Base-by-base conservation (phyloP, 2,329 filamentous ascomycete species). In the Chaetomiaceae sp. region DNA sequence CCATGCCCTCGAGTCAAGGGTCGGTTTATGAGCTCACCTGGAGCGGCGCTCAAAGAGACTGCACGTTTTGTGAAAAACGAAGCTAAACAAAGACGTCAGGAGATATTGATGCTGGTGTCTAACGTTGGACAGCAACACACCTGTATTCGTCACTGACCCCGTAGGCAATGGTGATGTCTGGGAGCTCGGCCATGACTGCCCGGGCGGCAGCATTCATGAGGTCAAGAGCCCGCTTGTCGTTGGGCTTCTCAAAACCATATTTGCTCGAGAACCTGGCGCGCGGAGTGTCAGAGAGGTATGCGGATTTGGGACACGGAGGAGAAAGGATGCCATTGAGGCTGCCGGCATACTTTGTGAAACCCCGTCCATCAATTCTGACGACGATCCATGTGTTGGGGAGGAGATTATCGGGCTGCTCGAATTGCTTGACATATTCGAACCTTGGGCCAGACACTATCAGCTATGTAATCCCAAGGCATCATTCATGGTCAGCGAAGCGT, bases 381-480 rank as follows among this genome's bases (percentile, higher is more conserved):
- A 97, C 89, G 50, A 97, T 86, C 90, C 91, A 99, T 21, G 92
- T 97, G 65, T 95, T 95, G 48, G 85, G 89, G 19, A 97, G 77
- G 35, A 99, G 73, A 41, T 71, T 70, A 65, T 96, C 90, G 6
- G 83, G 73, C 64, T 87, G 87, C 75, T 99, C 93, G 64, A 97
- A 97, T 42, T 75, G 71, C 66, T 88, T 89, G 57, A 97, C 92
- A 69, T 99, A 99, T 72, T 95, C 91, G 66, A 90, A 97, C 70
- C 89, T 96, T 39, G 27, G 3, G 16, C 10, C 37, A 55, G 3
- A 30, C 54, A 56, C 65, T 49, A 62, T 65, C 50, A 62, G 58
- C 50, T 42, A 54, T 44, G 16, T 8, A 6, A 14, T 20, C 37
- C 10, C 1, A 27, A 7, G 2, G 12, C 30, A 33, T 16, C 8